Conservation (phyloP, 495 filamentous ascomycete species). For the Penicillium macrosclerotiorum region DNA sequence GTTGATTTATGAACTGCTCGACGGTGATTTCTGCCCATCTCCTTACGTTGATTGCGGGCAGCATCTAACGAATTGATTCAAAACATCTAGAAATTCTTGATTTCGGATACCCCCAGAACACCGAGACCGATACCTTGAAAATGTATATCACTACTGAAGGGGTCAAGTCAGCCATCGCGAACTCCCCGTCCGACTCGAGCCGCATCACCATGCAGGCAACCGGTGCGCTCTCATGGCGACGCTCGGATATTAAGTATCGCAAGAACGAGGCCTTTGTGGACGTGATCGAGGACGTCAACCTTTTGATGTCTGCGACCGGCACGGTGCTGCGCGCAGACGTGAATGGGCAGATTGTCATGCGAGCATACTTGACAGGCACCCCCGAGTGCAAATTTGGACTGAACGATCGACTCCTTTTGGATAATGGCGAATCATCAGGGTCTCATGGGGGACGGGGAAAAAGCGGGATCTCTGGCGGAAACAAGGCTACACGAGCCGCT, state of each 20-base stretch:
- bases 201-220: slow-evolving; percentile 99
- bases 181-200: slow-evolving; percentile 70
- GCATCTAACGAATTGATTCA: too few species aligned
- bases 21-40: slow-evolving; percentile 63
- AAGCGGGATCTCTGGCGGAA: slow-evolving; percentile 34
- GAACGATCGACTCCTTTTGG: slow-evolving; percentile 91
- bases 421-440: slow-evolving; percentile 63
- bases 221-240: slow-evolving; percentile 93
- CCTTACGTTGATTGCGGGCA: too few species aligned
- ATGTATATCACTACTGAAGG: slow-evolving; percentile 99
- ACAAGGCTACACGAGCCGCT: slow-evolving; percentile 89
- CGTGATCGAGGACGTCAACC: slow-evolving; percentile 98
- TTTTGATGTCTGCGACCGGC: slow-evolving; percentile 95
- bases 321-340: slow-evolving; percentile 96
- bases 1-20: slow-evolving; percentile 94
- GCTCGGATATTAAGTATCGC: slow-evolving; percentile 96
- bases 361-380: slow-evolving; percentile 92
- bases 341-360: slow-evolving; percentile 97
- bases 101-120: slow-evolving; percentile 99
- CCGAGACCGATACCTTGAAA: slow-evolving; percentile 97
- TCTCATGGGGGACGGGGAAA: slow-evolving; percentile 42
- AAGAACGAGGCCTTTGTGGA: slow-evolving; percentile 99
- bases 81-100: slow-evolving; percentile 86
- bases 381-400: slow-evolving; percentile 99
- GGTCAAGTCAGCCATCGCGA: slow-evolving; percentile 89